Evolutionary conservation across 768 basidiomycete genomes (phyloP).

Genomic region (Boletus pseudo-olivaceus): DNA sequence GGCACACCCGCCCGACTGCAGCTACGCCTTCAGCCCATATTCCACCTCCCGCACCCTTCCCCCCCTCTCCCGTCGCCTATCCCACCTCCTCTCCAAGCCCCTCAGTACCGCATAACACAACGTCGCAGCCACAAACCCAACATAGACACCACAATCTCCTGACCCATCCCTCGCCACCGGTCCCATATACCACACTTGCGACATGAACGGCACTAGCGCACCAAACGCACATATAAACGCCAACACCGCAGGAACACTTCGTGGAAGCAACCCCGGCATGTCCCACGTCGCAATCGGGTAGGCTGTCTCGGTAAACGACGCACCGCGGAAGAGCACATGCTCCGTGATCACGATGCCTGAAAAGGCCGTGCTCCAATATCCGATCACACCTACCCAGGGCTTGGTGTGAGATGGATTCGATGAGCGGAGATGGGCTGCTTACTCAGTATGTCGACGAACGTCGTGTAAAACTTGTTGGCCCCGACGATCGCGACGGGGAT

Average conservation of each 20-base stretch:
- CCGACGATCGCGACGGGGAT: constrained; percentile 48
- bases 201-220: constrained; percentile 46
- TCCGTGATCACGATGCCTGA: constrained; percentile 40
- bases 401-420: constrained; percentile 13
- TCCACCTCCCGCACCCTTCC: background rate
- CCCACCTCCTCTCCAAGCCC: constrained; percentile 25
- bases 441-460: constrained; percentile 43
- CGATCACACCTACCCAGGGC: constrained; percentile 36
- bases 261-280: constrained; percentile 35
- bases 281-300: constrained; percentile 41
- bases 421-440: background rate
- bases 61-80: background rate
- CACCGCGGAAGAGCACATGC: constrained; percentile 42
- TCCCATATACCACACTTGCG: constrained; percentile 50
- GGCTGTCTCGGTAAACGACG: constrained; percentile 26
- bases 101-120: constrained; percentile 32
- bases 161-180: constrained; percentile 42
- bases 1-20: too few species aligned
- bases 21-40: constrained; percentile 2
- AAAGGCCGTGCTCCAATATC: constrained; percentile 42
- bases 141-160: constrained; percentile 48
- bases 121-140: constrained; percentile 34
- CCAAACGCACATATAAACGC: constrained; percentile 40
- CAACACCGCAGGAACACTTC: constrained; percentile 38
- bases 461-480: constrained; percentile 42